Percentiles rank a stretch among this genome's conserved stretches.
Evolutionary conservation across 495 filamentous ascomycete genomes (phyloP).

Genomic region (Lasiosphaeria hispida): DNA sequence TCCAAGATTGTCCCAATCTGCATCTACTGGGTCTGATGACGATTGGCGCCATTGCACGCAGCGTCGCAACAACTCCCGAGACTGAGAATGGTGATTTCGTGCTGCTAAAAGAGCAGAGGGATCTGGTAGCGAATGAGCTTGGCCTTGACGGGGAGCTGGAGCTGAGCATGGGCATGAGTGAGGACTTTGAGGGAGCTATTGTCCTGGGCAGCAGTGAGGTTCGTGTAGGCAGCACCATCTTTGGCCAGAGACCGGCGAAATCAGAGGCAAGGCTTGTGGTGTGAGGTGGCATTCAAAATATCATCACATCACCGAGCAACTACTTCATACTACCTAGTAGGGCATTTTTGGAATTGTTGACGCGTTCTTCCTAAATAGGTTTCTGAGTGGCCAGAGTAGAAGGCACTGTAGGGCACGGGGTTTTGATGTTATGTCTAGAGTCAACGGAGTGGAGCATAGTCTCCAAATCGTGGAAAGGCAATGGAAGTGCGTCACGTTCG

Average conservation of each 20-base stretch:
- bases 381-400: no score
- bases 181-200: slow-evolving; percentile 91
- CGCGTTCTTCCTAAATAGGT: no score
- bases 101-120: slow-evolving; percentile 63
- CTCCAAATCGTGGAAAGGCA: no score
- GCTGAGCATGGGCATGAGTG: slow-evolving; percentile 80
- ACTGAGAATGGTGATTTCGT: slow-evolving; percentile 90
- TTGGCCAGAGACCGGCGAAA: slow-evolving; percentile 75
- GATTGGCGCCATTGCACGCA: slow-evolving; percentile 88
- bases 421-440: no score
- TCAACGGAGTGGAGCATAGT: no score
- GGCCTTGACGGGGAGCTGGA: slow-evolving; percentile 44
- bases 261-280: slow-evolving; percentile 62
- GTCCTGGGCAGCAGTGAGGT: slow-evolving; percentile 82
- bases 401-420: no score
- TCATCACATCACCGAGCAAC: neutral
- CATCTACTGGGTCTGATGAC: slow-evolving; percentile 87
- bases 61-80: slow-evolving; percentile 64
- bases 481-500: no score
- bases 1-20: slow-evolving; percentile 67
- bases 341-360: neutral
- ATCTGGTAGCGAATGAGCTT: slow-evolving; percentile 53
- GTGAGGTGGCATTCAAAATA: neutral
- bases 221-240: slow-evolving; percentile 92
- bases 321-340: neutral